Evolutionary conservation across 2,329 filamentous ascomycete genomes (phyloP).

Genomic region (Trichoderma oligosporum): DNA sequence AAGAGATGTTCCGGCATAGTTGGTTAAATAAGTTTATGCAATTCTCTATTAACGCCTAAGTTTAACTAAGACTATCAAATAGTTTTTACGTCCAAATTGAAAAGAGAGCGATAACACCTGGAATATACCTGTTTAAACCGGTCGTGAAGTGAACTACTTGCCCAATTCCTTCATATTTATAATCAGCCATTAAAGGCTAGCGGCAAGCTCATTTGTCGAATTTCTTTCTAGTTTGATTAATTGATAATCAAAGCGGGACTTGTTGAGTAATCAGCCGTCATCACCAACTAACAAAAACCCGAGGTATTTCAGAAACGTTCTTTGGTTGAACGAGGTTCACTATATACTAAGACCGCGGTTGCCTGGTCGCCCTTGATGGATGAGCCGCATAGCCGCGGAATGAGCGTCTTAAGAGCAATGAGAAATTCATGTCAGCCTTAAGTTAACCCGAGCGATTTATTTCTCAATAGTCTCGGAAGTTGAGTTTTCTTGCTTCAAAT

Average conservation of each 20-base stretch:
- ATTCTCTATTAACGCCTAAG: background rate
- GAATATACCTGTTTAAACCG: background rate
- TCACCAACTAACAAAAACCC: background rate
- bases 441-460: too few species aligned
- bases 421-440: too few species aligned
- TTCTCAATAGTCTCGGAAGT: too few species aligned
- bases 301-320: too few species aligned
- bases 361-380: too few species aligned
- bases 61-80: too few species aligned
- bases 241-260: background rate
- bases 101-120: background rate
- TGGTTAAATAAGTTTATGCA: background rate
- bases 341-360: too few species aligned
- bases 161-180: background rate
- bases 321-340: too few species aligned
- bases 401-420: too few species aligned
- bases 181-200: background rate
- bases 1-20: slow-evolving; percentile 1
- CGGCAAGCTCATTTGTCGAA: background rate
- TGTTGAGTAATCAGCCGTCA: slow-evolving; percentile 5
- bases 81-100: background rate
- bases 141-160: background rate
- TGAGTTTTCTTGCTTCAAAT: too few species aligned
- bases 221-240: background rate
- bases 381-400: too few species aligned